Percentiles rank a stretch among this genome's conserved stretches.
Conservation (phyloP, 495 filamentous ascomycete species). For the Aspergillus bridgeri region DNA sequence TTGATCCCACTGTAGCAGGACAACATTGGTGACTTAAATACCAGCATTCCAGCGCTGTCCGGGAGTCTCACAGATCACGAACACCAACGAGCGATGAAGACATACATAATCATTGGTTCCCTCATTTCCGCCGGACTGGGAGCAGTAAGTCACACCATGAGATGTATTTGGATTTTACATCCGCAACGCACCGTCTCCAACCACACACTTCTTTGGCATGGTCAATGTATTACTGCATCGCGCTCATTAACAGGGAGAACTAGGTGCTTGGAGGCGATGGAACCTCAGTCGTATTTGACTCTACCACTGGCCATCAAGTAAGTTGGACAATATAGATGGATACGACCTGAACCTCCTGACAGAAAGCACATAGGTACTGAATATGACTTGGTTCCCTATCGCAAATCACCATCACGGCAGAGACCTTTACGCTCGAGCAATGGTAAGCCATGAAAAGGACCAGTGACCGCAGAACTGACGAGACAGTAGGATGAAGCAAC, state of each 20-base stretch:
- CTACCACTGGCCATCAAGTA: neutral
- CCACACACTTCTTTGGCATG: neutral
- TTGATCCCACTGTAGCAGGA: neutral
- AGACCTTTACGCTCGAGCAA: conserved; percentile 2
- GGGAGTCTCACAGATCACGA: neutral
- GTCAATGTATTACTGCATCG: neutral
- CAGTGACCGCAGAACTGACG: conserved; percentile 1
- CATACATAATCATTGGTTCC: neutral
- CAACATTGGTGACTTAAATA: neutral
- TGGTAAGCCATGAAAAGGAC: neutral
- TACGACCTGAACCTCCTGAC: neutral
- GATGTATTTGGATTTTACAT: neutral
- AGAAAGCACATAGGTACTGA: neutral
- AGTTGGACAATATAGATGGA: neutral
- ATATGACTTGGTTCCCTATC: neutral
- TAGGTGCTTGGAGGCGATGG: neutral
- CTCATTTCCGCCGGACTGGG: neutral
- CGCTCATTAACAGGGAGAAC: neutral
- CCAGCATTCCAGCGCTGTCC: neutral
- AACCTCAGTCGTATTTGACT: neutral
- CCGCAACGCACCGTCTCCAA: neutral
- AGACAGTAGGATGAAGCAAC: neutral
- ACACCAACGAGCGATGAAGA: neutral
- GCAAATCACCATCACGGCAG: neutral
- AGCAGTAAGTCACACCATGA: neutral